phyloP scores from a whole-genome alignment of 768 basidiomycete genomes.

The Lactarius psammicola region DNA sequence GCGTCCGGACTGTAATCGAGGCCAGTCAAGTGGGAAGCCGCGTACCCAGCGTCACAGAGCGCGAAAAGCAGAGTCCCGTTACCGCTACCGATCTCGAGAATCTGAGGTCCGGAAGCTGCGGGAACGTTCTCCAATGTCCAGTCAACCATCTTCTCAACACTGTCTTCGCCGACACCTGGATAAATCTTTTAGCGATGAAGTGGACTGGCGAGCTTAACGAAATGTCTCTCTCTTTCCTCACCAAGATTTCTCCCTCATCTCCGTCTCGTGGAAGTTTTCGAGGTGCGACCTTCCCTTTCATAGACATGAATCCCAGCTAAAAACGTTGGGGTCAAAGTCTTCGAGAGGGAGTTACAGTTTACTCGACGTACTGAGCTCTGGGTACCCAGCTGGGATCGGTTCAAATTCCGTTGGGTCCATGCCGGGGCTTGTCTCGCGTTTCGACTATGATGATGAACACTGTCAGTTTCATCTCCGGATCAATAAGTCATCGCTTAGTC shows the following conservation, averaged over 20 bases:
- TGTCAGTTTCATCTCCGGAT: background rate
- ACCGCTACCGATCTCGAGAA: conserved; percentile 78
- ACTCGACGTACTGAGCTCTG: conserved; percentile 62
- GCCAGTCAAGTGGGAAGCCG: conserved; percentile 50
- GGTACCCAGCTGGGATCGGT: conserved; percentile 77
- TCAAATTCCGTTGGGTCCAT: conserved; percentile 41
- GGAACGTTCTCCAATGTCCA: conserved; percentile 63
- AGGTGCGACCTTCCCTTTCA: conserved; percentile 60
- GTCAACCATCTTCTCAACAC: conserved; percentile 73
- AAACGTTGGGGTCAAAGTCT: background rate
- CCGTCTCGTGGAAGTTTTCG: conserved; percentile 74
- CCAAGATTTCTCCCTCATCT: conserved; percentile 87
- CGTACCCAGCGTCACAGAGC: conserved; percentile 65
- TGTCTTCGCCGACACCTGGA: conserved; percentile 77
- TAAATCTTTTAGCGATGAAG: conserved; percentile 1
- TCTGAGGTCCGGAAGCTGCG: conserved; percentile 43
- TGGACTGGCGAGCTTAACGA: too few species aligned
- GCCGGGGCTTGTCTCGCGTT: background rate
- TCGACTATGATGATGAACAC: background rate
- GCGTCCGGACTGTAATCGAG: conserved; percentile 79
- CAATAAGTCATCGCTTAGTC: conserved; percentile 7
- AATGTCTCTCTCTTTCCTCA: conserved; percentile 37
- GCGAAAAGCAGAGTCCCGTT: conserved; percentile 77
- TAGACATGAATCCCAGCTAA: conserved; percentile 81
- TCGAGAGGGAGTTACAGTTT: background rate